Percentiles rank a stretch among this genome's conserved stretches.
phyloP scores from a whole-genome alignment of 164 flowering plant genomes.

The Saururus chinensis region DNA sequence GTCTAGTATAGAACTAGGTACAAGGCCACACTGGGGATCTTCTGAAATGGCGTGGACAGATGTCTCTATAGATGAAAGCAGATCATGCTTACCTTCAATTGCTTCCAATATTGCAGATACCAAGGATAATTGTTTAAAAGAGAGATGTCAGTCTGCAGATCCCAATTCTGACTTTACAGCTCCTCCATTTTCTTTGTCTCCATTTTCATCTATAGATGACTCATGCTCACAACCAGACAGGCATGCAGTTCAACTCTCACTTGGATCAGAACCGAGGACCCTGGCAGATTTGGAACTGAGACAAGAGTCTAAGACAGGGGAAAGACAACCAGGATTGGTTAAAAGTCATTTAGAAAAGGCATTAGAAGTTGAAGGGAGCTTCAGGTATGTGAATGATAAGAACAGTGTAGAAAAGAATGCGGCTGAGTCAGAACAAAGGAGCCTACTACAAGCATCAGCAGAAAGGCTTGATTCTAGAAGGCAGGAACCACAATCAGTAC shows the following conservation, averaged over 20 bases:
- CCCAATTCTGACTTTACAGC: constrained; percentile 11
- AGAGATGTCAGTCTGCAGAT: constrained; percentile 15
- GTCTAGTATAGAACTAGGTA: background rate
- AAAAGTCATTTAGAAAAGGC: background rate
- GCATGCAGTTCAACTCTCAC: constrained; percentile 1
- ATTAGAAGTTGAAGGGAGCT: background rate
- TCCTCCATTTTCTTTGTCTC: background rate
- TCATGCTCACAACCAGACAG: background rate
- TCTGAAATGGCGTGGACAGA: constrained; percentile 14
- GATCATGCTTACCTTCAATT: constrained; percentile 10
- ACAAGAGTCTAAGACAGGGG: background rate
- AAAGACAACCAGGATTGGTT: background rate
- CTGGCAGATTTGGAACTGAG: background rate
- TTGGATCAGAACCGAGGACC: constrained; percentile 5
- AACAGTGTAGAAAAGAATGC: background rate
- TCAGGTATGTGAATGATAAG: background rate
- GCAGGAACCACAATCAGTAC: constrained; percentile 8
- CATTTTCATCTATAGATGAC: background rate
- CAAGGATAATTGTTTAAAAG: constrained; percentile 7
- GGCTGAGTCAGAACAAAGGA: constrained; percentile 5
- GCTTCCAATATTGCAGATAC: constrained; percentile 7
- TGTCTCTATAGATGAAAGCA: constrained; percentile 17
- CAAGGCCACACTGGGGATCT: constrained; percentile 7
- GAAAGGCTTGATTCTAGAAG: constrained; percentile 11
- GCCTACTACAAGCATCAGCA: constrained; percentile 7